phyloP scores from a whole-genome alignment of 208 protist genomes.

The Trypanosomatidae sp. region DNA sequence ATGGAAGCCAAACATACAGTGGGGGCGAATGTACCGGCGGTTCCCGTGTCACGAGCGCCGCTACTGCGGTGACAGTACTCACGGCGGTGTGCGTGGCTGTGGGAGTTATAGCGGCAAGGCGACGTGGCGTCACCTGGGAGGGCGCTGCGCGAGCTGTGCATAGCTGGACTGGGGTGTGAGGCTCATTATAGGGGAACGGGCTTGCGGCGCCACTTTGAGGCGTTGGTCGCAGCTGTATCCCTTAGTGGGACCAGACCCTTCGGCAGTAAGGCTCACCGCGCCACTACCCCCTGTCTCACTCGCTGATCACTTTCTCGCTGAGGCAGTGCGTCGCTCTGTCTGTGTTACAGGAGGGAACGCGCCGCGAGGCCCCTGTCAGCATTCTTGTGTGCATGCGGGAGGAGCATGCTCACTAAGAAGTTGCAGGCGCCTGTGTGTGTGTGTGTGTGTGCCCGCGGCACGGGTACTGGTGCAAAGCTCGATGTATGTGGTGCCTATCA shows the following conservation, averaged over 20 bases:
- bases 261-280: background rate
- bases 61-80: constrained; percentile 4
- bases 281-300: background rate
- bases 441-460: background rate
- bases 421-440: background rate
- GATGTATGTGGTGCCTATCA: background rate
- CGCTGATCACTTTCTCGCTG: background rate
- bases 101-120: constrained; percentile 2
- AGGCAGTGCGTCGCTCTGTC: background rate
- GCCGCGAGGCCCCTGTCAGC: background rate
- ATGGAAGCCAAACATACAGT: background rate
- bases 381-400: background rate
- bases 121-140: constrained; percentile 3
- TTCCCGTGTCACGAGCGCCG: background rate
- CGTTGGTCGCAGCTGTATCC: background rate
- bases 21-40: background rate
- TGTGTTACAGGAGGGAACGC: no score
- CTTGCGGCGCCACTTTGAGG: background rate
- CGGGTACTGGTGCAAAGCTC: background rate
- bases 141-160: background rate
- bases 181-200: background rate
- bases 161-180: constrained; percentile 4
- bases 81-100: background rate
- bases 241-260: background rate
- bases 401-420: background rate